Evolutionary conservation across 2,329 filamentous ascomycete species (phyloP).

Genomic region (Blastomyces percursus): DNA sequence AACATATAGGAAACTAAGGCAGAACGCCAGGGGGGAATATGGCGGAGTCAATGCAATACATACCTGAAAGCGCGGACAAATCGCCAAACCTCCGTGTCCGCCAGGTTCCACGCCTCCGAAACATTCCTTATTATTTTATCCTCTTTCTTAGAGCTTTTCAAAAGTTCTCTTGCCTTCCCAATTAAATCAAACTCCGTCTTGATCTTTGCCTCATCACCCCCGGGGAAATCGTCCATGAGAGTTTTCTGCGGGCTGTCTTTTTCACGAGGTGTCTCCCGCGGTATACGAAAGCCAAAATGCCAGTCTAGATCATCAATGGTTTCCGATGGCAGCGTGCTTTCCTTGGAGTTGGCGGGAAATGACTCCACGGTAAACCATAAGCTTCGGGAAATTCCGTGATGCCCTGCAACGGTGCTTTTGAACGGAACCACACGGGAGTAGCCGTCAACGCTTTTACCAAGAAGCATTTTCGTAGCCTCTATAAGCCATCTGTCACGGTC

Average conservation of each 20-base stretch:
- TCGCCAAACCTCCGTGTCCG: slow-evolving; percentile 54
- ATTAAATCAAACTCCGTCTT: slow-evolving; percentile 38
- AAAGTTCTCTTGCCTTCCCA: slow-evolving; percentile 39
- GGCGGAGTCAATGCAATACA: slow-evolving; percentile 10
- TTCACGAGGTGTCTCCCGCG: slow-evolving; percentile 38
- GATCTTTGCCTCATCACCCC: slow-evolving; percentile 23
- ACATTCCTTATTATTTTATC: slow-evolving; percentile 28
- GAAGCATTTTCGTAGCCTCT: slow-evolving; percentile 57
- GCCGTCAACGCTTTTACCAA: slow-evolving; percentile 53
- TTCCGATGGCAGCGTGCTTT: slow-evolving; percentile 44
- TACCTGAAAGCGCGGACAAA: slow-evolving; percentile 49
- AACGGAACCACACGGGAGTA: slow-evolving; percentile 59
- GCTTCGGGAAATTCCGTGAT: slow-evolving; percentile 51
- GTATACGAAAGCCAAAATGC: slow-evolving; percentile 77
- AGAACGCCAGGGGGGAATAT: background rate
- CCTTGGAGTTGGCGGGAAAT: slow-evolving; percentile 35
- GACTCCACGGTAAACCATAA: slow-evolving; percentile 74
- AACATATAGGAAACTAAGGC: background rate
- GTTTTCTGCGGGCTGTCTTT: slow-evolving; percentile 18
- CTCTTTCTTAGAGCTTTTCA: slow-evolving; percentile 31
- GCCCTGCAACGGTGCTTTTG: slow-evolving; percentile 69
- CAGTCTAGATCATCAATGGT: slow-evolving; percentile 62
- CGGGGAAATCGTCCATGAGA: slow-evolving; percentile 5
- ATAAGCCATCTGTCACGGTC: slow-evolving; percentile 69
- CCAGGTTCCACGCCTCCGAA: slow-evolving; percentile 47